Base-by-base conservation (phyloP, 495 filamentous ascomycete species). In the Oidiodendron maius region DNA sequence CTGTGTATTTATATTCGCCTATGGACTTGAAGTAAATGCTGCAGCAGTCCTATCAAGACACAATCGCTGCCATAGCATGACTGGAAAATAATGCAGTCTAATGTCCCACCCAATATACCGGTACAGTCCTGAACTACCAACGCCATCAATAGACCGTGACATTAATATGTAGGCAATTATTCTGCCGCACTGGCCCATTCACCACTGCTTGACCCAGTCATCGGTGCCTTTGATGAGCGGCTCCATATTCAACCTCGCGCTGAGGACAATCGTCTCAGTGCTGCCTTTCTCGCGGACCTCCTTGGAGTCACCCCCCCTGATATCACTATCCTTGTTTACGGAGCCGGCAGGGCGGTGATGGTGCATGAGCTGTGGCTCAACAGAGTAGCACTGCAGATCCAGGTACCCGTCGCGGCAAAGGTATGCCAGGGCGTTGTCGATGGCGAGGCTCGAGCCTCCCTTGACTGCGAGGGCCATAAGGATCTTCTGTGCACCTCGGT, bases 401-500 rank as follows among this genome's bases (percentile, higher is more conserved):
- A 60, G 23, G n/a, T 61, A 59, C 3, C 61, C 56, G 50, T 63
- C 53, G 1, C 58, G 48, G 56, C 76, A 80, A 54, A 76, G 61
- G 11, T 65, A 50, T n/a, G 71, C 66, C n/a, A 80, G 57, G 2
- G 68, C 66, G 15, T 72, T 64, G 41, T 79, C 77, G 38, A 73
- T 72, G 2, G 71, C 64, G 12, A 60, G 60, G 13, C 61, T 61
- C 15, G 59, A 63, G 16, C 69, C 67, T 1, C 72, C 63, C 4
- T 65, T 70, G 15, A 75, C 62, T 2, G 20, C 47, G n/a, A 42
- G 23, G 35, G 66, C 69, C 13, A 67, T 60, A n/a, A 82, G 68
- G 12, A 80, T 61, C 17, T 74, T 74, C 20, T 65, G 70, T 2
- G 77, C 78, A 4, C 78, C 76, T 36, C 63, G 55, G 22, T 69